A percentile compares a stretch with the other conserved stretches of the same genome.
Conservation (phyloP, 139 green algal species). For the Chlorella sp. region DNA sequence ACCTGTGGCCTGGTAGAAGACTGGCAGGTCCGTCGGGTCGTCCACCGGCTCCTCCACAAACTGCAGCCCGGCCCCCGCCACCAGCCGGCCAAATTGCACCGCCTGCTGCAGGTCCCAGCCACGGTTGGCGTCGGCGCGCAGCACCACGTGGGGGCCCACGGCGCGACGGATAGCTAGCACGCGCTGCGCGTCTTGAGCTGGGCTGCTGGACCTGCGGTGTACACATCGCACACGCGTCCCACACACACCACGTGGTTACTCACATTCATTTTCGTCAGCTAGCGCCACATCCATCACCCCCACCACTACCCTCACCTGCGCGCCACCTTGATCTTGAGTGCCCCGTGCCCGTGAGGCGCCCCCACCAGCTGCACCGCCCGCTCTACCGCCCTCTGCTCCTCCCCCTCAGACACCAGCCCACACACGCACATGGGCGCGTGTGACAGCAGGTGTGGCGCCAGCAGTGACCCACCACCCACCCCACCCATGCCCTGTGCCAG, state of each 20-base stretch:
- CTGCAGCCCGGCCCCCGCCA: constrained; percentile 35
- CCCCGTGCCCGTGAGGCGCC: constrained; percentile 38
- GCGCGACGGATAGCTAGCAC: constrained; percentile 54
- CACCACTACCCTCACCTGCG: constrained; percentile 8
- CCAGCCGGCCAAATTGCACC: constrained; percentile 36
- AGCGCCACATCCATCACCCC: neutral
- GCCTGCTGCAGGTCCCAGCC: constrained; percentile 74
- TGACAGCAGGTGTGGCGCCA: constrained; percentile 9
- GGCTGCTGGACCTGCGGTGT: constrained; percentile 19
- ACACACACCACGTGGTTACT: no score
- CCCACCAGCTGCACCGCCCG: constrained; percentile 6
- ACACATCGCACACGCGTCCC: neutral
- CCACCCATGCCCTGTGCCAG: neutral
- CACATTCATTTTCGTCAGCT: neutral
- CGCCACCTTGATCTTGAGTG: constrained; percentile 90
- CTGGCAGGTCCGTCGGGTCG: constrained; percentile 42
- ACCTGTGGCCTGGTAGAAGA: constrained; percentile 51
- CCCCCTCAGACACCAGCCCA: constrained; percentile 23
- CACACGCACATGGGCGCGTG: constrained; percentile 15
- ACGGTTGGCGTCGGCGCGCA: constrained; percentile 90
- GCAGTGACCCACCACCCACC: neutral
- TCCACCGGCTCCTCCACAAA: constrained; percentile 84
- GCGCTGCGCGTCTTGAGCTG: constrained; percentile 61
- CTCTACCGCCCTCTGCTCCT: no score
- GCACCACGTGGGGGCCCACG: constrained; percentile 48